Evolutionary conservation across 768 basidiomycete genomes (phyloP), one percentile per base, ranked within the genome.

Genomic region (Tephrocybe sp.): DNA sequence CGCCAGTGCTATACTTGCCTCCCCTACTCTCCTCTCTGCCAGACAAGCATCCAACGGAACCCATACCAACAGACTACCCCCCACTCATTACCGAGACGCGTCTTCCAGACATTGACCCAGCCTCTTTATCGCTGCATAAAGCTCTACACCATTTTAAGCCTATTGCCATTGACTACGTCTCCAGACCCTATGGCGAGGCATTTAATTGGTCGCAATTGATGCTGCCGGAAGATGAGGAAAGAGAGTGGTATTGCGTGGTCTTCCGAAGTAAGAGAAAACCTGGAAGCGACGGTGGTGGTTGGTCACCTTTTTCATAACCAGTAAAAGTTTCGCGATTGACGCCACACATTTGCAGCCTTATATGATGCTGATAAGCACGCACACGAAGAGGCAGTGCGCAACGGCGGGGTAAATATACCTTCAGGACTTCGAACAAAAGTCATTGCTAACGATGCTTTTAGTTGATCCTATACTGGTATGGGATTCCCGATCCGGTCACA

Each of bases 401-500:
- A 89, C 51, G 90, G 91, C 56, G 91, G 91, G 16, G 88, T 91
- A 63, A 63, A 84, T 72, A 21, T 34, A 36, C 23, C n/a, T n/a
- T n/a, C n/a, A n/a, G n/a, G n/a, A n/a, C n/a, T n/a, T n/a, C n/a
- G n/a, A n/a, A n/a, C n/a, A n/a, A n/a, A n/a, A n/a, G n/a, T n/a
- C n/a, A n/a, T n/a, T 18, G 15, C 41, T 50, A 25, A 47, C 27
- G 27, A n/a, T 37, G 18, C 33, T 23, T 41, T 33, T 50, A 91
- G 81, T 73, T 97, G 25, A 79, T 97, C 44, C 73, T 94, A 63
- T 97, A 97, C 65, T 97, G 95, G 94, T 94, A 93, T 58, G 94
- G 94, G 9, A 76, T 86, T 24, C 94, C 94, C 1, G 71, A 90
- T 57, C 76, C 77, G 42, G 64, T 73, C 30, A 88, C 88, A 0